These are phyloP conservation scores for Cymodocea nodosa DNA, from an alignment of 116 monocot species.

Conservation along the genomic window DNA sequence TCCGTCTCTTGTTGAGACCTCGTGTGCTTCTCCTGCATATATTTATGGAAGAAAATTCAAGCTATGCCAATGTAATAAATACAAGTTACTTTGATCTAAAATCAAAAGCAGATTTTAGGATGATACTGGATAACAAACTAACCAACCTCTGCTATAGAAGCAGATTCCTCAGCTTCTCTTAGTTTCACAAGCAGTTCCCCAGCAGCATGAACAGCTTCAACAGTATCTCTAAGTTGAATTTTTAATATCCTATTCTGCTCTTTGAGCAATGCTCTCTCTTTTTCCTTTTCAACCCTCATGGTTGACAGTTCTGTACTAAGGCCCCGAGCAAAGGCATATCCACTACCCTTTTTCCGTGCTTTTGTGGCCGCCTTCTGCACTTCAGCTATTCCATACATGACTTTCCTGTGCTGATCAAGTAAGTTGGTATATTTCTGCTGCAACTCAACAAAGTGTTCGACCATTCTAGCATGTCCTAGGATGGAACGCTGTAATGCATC, in stretches of 20 bases:
- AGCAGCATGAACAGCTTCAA: slow-evolving; percentile 94
- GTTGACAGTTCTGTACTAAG: slow-evolving; percentile 64
- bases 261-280: slow-evolving; percentile 53
- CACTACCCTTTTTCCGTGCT: slow-evolving; percentile 50
- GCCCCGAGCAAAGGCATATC: slow-evolving; percentile 57
- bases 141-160: slow-evolving; percentile 53
- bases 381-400: slow-evolving; percentile 73
- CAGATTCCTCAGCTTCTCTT: slow-evolving; percentile 79
- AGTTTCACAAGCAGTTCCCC: slow-evolving; percentile 92
- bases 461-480: slow-evolving; percentile 49
- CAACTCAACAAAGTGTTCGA: slow-evolving; percentile 79
- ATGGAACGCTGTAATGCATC: slow-evolving; percentile 77
- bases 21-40: slow-evolving; percentile 16
- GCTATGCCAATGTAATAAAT: too few species aligned
- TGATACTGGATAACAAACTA: too few species aligned
- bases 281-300: slow-evolving; percentile 62
- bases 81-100: neutral
- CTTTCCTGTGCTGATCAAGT: slow-evolving; percentile 42
- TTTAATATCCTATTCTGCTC: slow-evolving; percentile 69
- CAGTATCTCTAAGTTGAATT: slow-evolving; percentile 82
- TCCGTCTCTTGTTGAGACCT: slow-evolving; percentile 49
- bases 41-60: neutral
- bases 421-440: slow-evolving; percentile 62
- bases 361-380: slow-evolving; percentile 79
- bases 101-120: too few species aligned